Conservation (phyloP, 345 rosid species). For the Pistacia integerrima region DNA sequence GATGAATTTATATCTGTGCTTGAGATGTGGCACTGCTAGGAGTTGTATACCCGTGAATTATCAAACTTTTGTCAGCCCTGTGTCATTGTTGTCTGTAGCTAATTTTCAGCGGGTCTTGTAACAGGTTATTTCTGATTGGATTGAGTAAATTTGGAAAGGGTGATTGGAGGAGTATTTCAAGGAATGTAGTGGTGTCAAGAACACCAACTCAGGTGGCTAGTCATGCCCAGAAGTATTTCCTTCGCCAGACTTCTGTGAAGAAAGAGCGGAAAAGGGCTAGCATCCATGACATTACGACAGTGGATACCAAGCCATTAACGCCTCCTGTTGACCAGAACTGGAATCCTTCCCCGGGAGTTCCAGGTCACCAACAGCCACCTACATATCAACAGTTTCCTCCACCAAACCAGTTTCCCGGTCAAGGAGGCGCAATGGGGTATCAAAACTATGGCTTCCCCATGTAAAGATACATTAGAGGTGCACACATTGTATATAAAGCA, state of each 20-base stretch:
- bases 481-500: constrained; percentile 18
- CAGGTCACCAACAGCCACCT: constrained; percentile 28
- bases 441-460: constrained; percentile 28
- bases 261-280: constrained; percentile 84
- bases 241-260: constrained; percentile 62
- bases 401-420: constrained; percentile 19
- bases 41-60: no score
- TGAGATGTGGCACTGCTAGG: no score
- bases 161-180: constrained; percentile 90
- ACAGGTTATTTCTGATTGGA: constrained; percentile 75
- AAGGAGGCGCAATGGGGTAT: constrained; percentile 27
- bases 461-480: constrained; percentile 20
- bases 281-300: constrained; percentile 80
- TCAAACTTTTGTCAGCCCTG: neutral
- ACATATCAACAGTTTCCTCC: constrained; percentile 25
- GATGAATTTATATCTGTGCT: no score
- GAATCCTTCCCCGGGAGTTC: constrained; percentile 21
- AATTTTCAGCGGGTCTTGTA: neutral
- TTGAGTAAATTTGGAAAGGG: constrained; percentile 69
- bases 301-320: constrained; percentile 20
- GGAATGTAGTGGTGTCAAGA: constrained; percentile 78
- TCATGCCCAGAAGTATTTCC: constrained; percentile 92
- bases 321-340: constrained; percentile 26
- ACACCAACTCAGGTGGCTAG: constrained; percentile 92
- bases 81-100: neutral